phyloP scores from a whole-genome alignment of 345 rosid species.

The Conringia planisiliqua region DNA sequence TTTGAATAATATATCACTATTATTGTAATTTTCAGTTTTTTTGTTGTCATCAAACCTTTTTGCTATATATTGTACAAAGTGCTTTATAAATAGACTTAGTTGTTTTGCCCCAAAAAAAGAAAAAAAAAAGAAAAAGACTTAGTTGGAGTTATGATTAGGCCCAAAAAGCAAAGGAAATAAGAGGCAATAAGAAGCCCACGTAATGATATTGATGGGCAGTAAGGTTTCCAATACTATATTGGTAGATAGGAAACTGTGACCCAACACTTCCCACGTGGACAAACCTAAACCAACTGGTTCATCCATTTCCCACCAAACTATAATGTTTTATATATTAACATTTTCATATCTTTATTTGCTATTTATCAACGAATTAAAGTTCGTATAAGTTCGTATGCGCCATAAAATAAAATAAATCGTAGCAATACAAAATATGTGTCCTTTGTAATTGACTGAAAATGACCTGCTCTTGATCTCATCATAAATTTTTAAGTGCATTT shows the following conservation, averaged over 20 bases:
- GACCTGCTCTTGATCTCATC: neutral
- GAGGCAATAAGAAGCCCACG: constrained; percentile 23
- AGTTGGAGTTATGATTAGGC: constrained; percentile 9
- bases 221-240: neutral
- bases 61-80: neutral
- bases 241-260: constrained; percentile 6
- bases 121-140: too few species aligned
- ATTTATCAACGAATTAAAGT: neutral
- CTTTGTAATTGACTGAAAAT: neutral
- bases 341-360: neutral
- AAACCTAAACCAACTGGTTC: neutral
- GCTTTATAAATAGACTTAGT: neutral
- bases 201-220: neutral
- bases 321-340: neutral
- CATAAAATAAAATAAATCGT: neutral
- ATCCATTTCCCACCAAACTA: neutral
- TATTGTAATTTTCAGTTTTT: neutral
- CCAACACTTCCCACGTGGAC: constrained; percentile 19
- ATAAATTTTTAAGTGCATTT: neutral
- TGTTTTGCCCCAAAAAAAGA: too few species aligned
- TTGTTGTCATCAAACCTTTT: neutral
- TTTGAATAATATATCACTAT: neutral
- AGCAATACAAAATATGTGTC: neutral
- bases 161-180: neutral
- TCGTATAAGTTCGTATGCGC: neutral